phyloP scores from a whole-genome alignment of 2,329 filamentous ascomycete species.

The Acrodontium crateriforme region DNA sequence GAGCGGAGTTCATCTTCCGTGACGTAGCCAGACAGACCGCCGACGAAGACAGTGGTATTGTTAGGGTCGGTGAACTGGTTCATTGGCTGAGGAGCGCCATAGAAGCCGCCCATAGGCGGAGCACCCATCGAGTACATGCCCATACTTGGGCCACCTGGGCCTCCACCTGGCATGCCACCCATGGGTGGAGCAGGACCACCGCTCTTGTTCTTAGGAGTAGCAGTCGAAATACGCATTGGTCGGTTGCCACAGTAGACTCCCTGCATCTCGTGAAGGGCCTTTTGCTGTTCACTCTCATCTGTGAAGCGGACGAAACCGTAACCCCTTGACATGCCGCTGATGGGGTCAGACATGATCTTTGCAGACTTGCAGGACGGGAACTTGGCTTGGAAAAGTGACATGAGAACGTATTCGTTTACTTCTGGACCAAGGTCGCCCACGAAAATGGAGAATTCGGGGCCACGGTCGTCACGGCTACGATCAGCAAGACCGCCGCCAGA shows the following conservation, averaged over 20 bases:
- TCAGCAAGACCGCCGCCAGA: constrained; percentile 91
- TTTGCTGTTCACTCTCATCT: constrained; percentile 90
- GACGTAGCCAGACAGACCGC: constrained; percentile 91
- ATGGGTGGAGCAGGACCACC: constrained; percentile 41
- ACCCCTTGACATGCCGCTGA: constrained; percentile 91
- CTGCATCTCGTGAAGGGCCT: constrained; percentile 94
- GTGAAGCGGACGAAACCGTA: constrained; percentile 98
- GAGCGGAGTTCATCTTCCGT: constrained; percentile 99
- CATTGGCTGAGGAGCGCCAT: constrained; percentile 67
- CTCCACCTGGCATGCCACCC: constrained; percentile 43
- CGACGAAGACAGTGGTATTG: constrained; percentile 98
- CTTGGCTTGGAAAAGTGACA: constrained; percentile 90
- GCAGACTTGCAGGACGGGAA: constrained; percentile 97
- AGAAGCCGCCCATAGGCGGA: constrained; percentile 53
- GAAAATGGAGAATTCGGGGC: constrained; percentile 92
- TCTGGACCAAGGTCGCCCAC: constrained; percentile 95
- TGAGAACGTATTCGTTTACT: constrained; percentile 95
- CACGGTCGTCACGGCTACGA: constrained; percentile 86
- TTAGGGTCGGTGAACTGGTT: constrained; percentile 99
- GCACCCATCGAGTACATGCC: constrained; percentile 59
- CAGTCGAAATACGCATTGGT: constrained; percentile 96
- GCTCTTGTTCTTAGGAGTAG: constrained; percentile 85
- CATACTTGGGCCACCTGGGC: constrained; percentile 34
- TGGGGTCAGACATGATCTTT: constrained; percentile 99
- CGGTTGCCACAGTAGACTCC: constrained; percentile 97